These are phyloP conservation scores for Potentilla sterilis DNA, from an alignment of 306 rosid species.

Conservation along the genomic window DNA sequence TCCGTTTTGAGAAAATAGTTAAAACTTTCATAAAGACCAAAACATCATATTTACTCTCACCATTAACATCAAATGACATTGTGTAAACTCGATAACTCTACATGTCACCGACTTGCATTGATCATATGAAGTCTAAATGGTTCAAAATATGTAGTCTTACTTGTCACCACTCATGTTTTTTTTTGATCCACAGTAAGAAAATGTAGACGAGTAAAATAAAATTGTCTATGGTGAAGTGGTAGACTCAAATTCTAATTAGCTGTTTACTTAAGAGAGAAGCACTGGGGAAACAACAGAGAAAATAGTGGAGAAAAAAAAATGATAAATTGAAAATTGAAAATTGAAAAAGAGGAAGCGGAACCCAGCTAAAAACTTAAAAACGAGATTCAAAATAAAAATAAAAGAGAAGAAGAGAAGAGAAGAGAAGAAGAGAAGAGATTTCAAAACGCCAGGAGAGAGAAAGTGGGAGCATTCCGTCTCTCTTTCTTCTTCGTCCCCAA, in stretches of 20 bases:
- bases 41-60: no score
- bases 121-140: no score
- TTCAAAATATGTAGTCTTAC: no score
- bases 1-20: no score
- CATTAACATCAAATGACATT: no score
- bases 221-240: no score
- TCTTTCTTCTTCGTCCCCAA: conserved; percentile 1
- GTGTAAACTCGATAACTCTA: no score
- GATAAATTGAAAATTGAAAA: conserved; percentile 23
- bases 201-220: no score
- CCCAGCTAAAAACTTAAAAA: conserved; percentile 1
- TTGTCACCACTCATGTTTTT: no score
- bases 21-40: no score
- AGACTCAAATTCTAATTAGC: neutral
- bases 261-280: neutral
- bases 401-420: conserved; percentile 1
- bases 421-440: conserved; percentile 12
- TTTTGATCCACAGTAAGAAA: no score
- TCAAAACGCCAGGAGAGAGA: conserved; percentile 30
- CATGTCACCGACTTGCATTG: no score
- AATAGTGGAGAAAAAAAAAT: conserved; percentile 1
- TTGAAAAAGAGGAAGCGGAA: neutral
- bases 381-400: conserved; percentile 23
- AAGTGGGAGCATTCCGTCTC: neutral
- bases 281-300: conserved; percentile 3